A percentile compares a stretch with the other conserved stretches of the same genome.
phyloP scores from a whole-genome alignment of 345 rosid species.

The Kernera saxatilis region DNA sequence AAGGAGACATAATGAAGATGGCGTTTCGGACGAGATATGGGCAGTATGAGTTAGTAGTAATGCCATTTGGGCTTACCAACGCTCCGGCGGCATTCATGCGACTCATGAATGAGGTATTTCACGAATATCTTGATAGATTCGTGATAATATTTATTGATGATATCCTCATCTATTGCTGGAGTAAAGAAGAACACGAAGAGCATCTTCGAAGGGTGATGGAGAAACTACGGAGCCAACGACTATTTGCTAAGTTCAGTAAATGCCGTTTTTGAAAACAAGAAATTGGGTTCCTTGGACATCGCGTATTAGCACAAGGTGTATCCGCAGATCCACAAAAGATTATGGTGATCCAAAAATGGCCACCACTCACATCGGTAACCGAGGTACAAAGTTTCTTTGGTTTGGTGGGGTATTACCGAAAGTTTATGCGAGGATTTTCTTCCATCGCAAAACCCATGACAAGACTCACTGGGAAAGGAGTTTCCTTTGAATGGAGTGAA shows the following conservation, averaged over 20 bases:
- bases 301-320: not conserved
- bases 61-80: not conserved
- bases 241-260: not conserved
- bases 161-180: not conserved
- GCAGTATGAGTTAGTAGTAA: not conserved
- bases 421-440: not conserved
- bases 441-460: not conserved
- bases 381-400: not conserved
- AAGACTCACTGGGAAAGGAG: not conserved
- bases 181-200: not conserved
- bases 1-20: not conserved
- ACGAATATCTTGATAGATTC: not conserved
- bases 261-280: not conserved
- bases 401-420: not conserved
- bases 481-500: not conserved
- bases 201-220: not conserved
- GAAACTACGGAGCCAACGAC: not conserved
- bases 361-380: not conserved
- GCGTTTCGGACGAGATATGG: not conserved
- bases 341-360: not conserved
- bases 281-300: not conserved
- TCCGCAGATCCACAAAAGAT: not conserved
- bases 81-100: not conserved
- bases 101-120: not conserved
- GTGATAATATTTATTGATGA: not conserved